Evolutionary conservation across 768 basidiomycete genomes (phyloP).

Genomic region (Rhodocollybia butyracea): DNA sequence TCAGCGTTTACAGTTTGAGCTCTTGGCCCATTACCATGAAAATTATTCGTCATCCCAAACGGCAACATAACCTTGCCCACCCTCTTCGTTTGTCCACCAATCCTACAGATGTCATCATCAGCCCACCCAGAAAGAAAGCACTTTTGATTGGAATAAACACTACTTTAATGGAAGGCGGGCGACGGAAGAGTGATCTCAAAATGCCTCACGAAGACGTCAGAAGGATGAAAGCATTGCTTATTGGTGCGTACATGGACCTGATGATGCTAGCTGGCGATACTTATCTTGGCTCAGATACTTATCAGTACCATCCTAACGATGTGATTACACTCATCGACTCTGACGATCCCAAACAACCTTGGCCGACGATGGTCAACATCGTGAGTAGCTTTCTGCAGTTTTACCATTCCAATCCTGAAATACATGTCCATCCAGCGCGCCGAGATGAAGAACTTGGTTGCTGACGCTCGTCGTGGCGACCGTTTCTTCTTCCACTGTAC

Average conservation of each 20-base stretch:
- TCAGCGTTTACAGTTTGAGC: too few relatives aligned
- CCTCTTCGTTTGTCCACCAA: not conserved
- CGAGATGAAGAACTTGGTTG: conserved; percentile 42
- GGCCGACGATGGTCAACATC: conserved; percentile 44
- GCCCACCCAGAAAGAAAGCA: conserved; percentile 25
- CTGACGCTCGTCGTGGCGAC: conserved; percentile 42
- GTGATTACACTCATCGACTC: conserved; percentile 45
- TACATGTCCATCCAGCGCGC: conserved; percentile 25
- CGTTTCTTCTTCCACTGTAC: conserved; percentile 58
- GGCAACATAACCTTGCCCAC: not conserved
- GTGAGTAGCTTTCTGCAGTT: conserved; percentile 31
- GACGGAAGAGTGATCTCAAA: conserved; percentile 16
- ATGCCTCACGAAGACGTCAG: conserved; percentile 38
- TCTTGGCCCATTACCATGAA: not conserved
- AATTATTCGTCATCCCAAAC: not conserved
- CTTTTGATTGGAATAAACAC: conserved; percentile 36
- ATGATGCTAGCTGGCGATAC: not conserved
- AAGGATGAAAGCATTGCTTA: conserved; percentile 30
- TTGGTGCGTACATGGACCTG: conserved; percentile 33
- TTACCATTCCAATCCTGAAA: not conserved
- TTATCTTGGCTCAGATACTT: conserved; percentile 24
- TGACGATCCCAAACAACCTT: conserved; percentile 21
- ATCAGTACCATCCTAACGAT: conserved; percentile 33
- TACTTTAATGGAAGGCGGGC: conserved; percentile 11
- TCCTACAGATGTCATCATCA: not conserved